phyloP scores from a whole-genome alignment of 2,329 filamentous ascomycete species.

The Scedosporium boydii region DNA sequence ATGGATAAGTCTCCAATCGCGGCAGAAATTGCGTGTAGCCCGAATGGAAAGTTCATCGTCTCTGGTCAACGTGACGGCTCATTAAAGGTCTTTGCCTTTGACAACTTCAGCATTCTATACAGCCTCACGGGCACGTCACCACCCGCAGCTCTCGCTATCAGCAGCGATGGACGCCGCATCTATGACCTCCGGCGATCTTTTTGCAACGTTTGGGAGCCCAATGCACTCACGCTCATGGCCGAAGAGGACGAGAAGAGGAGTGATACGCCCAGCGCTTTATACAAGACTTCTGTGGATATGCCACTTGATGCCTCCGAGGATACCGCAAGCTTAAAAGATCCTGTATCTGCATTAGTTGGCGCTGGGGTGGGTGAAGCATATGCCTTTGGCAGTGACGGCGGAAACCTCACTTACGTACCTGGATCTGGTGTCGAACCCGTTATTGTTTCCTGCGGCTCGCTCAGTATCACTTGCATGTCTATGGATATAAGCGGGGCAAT shows the following conservation, averaged over 20 bases:
- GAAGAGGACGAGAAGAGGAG: constrained; percentile 1
- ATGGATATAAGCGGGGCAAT: too few relatives aligned
- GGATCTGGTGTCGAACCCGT: too few relatives aligned
- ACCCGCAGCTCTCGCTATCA: background rate
- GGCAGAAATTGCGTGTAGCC: background rate
- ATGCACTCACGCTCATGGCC: background rate
- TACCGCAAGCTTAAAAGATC: background rate
- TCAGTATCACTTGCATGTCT: too few relatives aligned
- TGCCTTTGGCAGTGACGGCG: background rate
- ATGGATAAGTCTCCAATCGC: background rate
- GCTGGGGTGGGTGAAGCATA: background rate
- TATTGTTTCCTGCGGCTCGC: too few relatives aligned
- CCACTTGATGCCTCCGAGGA: too few relatives aligned
- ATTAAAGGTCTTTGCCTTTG: background rate
- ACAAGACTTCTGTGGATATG: too few relatives aligned
- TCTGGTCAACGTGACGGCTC: background rate
- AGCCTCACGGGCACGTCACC: background rate
- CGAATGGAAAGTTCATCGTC: background rate
- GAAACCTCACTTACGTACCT: background rate
- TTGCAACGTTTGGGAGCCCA: constrained; percentile 4
- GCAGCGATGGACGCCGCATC: background rate
- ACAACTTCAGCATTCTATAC: background rate
- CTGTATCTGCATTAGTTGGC: background rate
- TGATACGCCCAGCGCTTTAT: background rate
- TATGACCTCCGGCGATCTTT: background rate